Evolutionary conservation across 257 asterid genomes (phyloP).

Genomic region (Gentiana dahurica): DNA sequence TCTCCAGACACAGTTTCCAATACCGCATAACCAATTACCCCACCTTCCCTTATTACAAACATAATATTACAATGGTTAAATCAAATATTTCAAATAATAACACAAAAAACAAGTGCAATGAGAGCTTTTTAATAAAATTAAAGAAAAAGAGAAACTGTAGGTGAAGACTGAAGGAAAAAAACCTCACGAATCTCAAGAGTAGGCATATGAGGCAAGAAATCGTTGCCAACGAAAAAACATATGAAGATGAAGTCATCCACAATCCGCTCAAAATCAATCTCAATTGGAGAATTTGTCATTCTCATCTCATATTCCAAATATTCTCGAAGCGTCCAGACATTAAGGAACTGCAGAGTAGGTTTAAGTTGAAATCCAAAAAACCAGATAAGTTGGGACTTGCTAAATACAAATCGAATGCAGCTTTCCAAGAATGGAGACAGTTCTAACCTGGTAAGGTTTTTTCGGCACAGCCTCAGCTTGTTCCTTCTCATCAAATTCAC

Average conservation of each 20-base stretch:
- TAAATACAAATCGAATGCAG: not conserved
- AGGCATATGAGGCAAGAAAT: conserved; percentile 98
- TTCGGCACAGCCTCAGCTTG: conserved; percentile 62
- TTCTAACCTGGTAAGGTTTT: conserved; percentile 81
- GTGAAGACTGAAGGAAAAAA: conserved; percentile 9
- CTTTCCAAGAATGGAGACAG: not conserved
- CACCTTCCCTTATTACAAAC: too few relatives aligned
- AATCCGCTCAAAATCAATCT: conserved; percentile 76
- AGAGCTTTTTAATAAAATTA: not conserved
- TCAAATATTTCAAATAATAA: too few relatives aligned
- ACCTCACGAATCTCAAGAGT: conserved; percentile 99
- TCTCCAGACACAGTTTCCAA: too few relatives aligned
- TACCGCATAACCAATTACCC: too few relatives aligned
- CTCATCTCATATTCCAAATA: conserved; percentile 87
- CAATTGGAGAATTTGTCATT: conserved; percentile 73
- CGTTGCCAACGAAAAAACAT: conserved; percentile 97
- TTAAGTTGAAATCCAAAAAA: not conserved
- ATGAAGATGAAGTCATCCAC: conserved; percentile 91
- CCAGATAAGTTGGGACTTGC: not conserved
- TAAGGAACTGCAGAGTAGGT: conserved; percentile 54
- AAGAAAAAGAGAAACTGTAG: not conserved
- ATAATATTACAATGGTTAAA: too few relatives aligned
- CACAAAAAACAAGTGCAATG: not conserved
- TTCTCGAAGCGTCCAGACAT: conserved; percentile 95
- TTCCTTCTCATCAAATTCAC: conserved; percentile 95